phyloP scores from a whole-genome alignment of 169 alveolate species.

The Eimeria maxima region DNA sequence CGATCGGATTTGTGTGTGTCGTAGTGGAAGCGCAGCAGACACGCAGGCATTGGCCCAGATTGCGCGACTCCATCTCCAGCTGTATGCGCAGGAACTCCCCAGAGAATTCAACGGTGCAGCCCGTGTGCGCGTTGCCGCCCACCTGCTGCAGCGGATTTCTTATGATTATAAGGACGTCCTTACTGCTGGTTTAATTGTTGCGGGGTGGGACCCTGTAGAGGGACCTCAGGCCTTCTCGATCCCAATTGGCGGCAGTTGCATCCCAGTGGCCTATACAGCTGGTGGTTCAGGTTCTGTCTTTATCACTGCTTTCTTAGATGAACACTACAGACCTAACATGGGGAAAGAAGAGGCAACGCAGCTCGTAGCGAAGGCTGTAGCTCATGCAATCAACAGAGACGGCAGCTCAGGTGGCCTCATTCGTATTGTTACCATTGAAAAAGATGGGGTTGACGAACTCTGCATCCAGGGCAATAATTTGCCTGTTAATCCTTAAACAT shows the following conservation, averaged over 20 bases:
- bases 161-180: slow-evolving; percentile 93
- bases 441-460: slow-evolving; percentile 75
- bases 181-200: slow-evolving; percentile 94
- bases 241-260: slow-evolving; percentile 95
- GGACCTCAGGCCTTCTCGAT: slow-evolving; percentile 92
- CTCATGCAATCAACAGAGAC: slow-evolving; percentile 95
- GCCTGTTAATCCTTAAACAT: too few species aligned
- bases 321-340: slow-evolving; percentile 92
- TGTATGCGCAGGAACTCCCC: slow-evolving; percentile 92
- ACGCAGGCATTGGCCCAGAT: slow-evolving; percentile 94
- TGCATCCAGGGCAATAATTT: slow-evolving; percentile 82
- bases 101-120: slow-evolving; percentile 84
- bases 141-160: slow-evolving; percentile 85
- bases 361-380: slow-evolving; percentile 90
- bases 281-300: slow-evolving; percentile 96
- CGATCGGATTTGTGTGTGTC: slow-evolving; percentile 93
- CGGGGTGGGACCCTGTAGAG: slow-evolving; percentile 93
- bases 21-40: slow-evolving; percentile 98
- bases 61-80: slow-evolving; percentile 90
- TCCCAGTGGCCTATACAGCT: slow-evolving; percentile 91
- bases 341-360: slow-evolving; percentile 92
- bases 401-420: slow-evolving; percentile 96
- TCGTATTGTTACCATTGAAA: slow-evolving; percentile 84
- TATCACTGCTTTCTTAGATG: slow-evolving; percentile 94
- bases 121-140: slow-evolving; percentile 83